These are phyloP conservation scores for Earliella scabrosa DNA, from an alignment of 1,284 basidiomycete genomes.

Conservation along the genomic window DNA sequence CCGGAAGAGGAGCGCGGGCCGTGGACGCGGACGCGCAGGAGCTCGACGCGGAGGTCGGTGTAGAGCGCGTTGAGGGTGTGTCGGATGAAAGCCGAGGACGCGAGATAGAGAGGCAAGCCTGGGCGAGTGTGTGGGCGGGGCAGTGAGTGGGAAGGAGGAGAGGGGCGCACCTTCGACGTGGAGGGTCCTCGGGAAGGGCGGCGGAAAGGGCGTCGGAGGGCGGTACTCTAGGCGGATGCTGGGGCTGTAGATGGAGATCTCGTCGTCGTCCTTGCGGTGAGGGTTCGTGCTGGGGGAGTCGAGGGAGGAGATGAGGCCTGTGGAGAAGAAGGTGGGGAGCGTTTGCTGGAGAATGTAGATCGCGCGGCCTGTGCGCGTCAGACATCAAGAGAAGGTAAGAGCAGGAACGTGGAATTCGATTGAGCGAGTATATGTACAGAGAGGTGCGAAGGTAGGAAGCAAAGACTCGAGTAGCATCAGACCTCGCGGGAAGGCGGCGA, in stretches of 20 bases:
- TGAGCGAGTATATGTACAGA: neutral
- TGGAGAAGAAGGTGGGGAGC: constrained; percentile 71
- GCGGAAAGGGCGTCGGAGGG: constrained; percentile 64
- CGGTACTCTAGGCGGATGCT: constrained; percentile 51
- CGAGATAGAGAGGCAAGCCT: constrained; percentile 74
- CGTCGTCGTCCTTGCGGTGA: constrained; percentile 17
- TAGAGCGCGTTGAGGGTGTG: constrained; percentile 78
- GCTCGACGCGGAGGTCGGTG: constrained; percentile 60
- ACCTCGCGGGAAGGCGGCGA: neutral
- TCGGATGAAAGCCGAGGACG: constrained; percentile 69
- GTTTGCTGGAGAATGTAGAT: constrained; percentile 71
- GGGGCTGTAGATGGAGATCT: constrained; percentile 37
- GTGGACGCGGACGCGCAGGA: constrained; percentile 44
- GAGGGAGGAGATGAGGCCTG: constrained; percentile 63
- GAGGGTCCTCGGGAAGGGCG: constrained; percentile 70
- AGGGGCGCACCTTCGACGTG: constrained; percentile 65
- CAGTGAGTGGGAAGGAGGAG: neutral
- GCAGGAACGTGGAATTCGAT: neutral
- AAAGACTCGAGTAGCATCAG: constrained; percentile 21
- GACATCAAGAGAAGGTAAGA: neutral
- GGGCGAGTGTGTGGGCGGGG: neutral
- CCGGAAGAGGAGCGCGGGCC: constrained; percentile 22
- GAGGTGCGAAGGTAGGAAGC: neutral
- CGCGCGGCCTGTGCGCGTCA: constrained; percentile 56
- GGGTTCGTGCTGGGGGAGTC: constrained; percentile 39